phyloP scores from a whole-genome alignment of 1,284 basidiomycete species.

The Cryptococcus sp. region DNA sequence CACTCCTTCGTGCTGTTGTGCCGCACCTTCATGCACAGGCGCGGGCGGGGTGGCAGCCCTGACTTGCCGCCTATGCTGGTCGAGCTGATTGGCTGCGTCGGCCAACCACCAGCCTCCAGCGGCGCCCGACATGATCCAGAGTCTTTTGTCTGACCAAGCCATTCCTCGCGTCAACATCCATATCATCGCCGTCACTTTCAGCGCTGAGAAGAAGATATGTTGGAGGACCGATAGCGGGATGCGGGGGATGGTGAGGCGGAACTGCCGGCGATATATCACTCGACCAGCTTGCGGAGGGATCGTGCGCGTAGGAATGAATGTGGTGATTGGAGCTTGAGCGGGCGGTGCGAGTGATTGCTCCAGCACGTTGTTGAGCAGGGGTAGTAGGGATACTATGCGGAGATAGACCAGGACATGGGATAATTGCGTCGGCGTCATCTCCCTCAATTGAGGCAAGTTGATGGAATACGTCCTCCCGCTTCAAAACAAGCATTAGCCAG shows the following conservation, averaged over 20 bases:
- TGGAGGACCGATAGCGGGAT: slow-evolving; percentile 25
- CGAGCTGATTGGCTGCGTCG: slow-evolving; percentile 28
- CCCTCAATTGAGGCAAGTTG: slow-evolving; percentile 34
- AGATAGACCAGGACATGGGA: slow-evolving; percentile 42
- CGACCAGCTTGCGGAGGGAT: slow-evolving; percentile 1
- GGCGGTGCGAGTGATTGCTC: slow-evolving; percentile 17
- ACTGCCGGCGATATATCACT: slow-evolving; percentile 12
- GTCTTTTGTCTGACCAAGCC: slow-evolving; percentile 33
- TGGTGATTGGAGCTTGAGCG: neutral
- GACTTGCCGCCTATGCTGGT: slow-evolving; percentile 6
- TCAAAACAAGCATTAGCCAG: neutral
- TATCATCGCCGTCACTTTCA: slow-evolving; percentile 35
- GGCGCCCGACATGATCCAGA: slow-evolving; percentile 40
- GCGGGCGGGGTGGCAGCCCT: neutral
- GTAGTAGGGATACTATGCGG: slow-evolving; percentile 37
- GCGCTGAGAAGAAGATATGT: slow-evolving; percentile 37
- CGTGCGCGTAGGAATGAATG: slow-evolving; percentile 3
- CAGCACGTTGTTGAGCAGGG: slow-evolving; percentile 25
- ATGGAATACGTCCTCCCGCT: slow-evolving; percentile 29
- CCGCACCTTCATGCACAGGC: neutral
- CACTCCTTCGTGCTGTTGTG: neutral
- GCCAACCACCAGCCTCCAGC: slow-evolving; percentile 38
- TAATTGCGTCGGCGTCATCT: slow-evolving; percentile 34
- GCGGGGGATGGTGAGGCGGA: slow-evolving; percentile 17
- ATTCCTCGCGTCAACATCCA: slow-evolving; percentile 48